Base-by-base conservation (phyloP, 768 basidiomycete genomes). In the Mycena galopus region DNA sequence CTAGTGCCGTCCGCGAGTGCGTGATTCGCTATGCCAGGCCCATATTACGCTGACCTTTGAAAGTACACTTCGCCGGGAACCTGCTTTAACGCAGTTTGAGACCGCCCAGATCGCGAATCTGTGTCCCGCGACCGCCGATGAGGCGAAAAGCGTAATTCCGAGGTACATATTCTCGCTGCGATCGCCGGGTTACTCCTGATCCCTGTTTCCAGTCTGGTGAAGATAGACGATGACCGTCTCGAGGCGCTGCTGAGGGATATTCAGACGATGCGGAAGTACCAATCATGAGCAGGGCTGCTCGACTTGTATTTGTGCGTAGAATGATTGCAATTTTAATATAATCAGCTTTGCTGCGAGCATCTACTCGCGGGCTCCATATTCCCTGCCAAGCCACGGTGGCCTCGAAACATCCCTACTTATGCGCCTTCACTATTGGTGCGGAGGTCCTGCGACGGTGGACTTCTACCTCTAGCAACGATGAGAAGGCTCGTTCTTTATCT, bases 101-200 rank as follows among this genome's bases (percentile, higher is more conserved):
- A 94, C 94, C 5, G 95, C 96, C 3, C 96, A 97, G 79, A 94
- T 97, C 64, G 95, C 95, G 19, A 97, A 97, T 77, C 82, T 97
- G 65, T 96, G 94, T 78, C 96, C 96, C 17, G 94, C 91, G 47
- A 91, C 92, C 69, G 89, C 94, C 5, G 96, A 97, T 75, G 96
- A 97, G 81, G 93, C 96, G 30, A 97, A 96, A 85, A 96, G 96
- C 77, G 88, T 96, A 64, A 85, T 97, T 37, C 96, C 96, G 9
- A 97, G 95, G 96, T 93, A 63, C 23, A 84, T 76, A 42, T 12
- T 30, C 0, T 58, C 32, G 11, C 44, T 21, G 33, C 8, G 47
- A 14, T 17, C 32, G 17, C 5, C 19, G 32, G 25, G 10, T n/a
- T 39, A 4, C 50, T 57, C 19, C 58, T 37, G 39, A 39, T 42